Percentiles rank a stretch among this genome's conserved stretches.
phyloP scores from a whole-genome alignment of 2,329 filamentous ascomycete genomes.

The Cercospora citrullina region DNA sequence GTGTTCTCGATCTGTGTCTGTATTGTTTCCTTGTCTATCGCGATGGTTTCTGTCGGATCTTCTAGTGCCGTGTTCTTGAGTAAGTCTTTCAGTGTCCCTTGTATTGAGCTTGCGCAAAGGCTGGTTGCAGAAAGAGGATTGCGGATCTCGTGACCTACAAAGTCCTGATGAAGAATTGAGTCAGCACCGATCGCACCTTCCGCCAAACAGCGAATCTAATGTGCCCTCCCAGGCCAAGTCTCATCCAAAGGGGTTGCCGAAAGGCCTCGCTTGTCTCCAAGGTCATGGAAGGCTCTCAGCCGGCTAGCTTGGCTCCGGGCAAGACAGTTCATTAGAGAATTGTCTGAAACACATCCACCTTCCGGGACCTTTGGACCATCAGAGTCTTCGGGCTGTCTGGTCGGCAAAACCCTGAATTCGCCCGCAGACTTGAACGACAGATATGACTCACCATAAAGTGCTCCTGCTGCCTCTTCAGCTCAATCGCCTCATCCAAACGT shows the following conservation, averaged over 20 bases:
- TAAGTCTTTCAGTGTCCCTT: constrained; percentile 13
- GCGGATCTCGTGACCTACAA: constrained; percentile 43
- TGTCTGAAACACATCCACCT: too few species aligned
- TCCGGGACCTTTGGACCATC: too few species aligned
- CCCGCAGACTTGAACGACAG: constrained; percentile 23
- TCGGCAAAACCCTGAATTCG: too few species aligned
- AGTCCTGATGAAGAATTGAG: constrained; percentile 3
- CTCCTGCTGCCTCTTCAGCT: constrained; percentile 38
- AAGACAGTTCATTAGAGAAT: too few species aligned
- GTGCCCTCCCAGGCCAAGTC: not conserved
- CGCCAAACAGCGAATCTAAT: not conserved
- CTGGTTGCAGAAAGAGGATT: constrained; percentile 48
- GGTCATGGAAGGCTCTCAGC: too few species aligned
- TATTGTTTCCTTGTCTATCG: constrained; percentile 14
- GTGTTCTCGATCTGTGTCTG: constrained; percentile 30
- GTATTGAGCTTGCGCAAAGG: constrained; percentile 35
- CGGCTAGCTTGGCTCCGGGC: too few species aligned
- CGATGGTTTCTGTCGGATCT: constrained; percentile 10
- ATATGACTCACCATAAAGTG: constrained; percentile 31
- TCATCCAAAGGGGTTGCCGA: too few species aligned
- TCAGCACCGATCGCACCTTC: not conserved
- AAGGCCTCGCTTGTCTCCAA: too few species aligned
- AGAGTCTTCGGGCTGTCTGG: too few species aligned
- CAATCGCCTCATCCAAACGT: constrained; percentile 41
- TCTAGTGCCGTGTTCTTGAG: constrained; percentile 9